phyloP scores from a whole-genome alignment of 1,139 yeast genomes.

The Magnusiomyces sp. region DNA sequence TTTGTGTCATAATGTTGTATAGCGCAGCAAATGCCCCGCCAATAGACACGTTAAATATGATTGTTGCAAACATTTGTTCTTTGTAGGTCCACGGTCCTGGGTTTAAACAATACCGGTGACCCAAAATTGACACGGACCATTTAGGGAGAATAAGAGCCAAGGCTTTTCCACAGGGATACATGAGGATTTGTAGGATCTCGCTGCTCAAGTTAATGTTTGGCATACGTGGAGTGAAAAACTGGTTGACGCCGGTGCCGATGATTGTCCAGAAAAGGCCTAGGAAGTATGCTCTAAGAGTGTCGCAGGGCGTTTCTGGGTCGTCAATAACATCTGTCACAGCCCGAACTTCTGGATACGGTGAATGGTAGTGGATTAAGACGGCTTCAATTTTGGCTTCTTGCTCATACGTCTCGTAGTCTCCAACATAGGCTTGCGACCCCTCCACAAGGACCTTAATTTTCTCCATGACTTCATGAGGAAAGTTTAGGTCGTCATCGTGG shows the following conservation, averaged over 20 bases:
- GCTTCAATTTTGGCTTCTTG: constrained; percentile 38
- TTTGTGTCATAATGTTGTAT: constrained; percentile 36
- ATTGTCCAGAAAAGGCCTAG: constrained; percentile 49
- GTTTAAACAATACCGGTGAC: constrained; percentile 36
- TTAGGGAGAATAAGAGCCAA: constrained; percentile 36
- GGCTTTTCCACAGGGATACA: constrained; percentile 45
- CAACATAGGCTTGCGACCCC: constrained; percentile 18
- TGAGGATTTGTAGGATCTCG: constrained; percentile 45
- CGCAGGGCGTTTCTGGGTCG: constrained; percentile 36
- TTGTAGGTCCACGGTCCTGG: constrained; percentile 60
- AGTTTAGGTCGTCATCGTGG: constrained; percentile 44
- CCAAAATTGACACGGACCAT: constrained; percentile 37
- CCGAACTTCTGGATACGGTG: constrained; percentile 45
- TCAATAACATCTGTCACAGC: constrained; percentile 41
- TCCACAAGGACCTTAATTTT: constrained; percentile 25
- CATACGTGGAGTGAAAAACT: constrained; percentile 46
- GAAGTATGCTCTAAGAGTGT: constrained; percentile 46
- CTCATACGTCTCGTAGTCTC: constrained; percentile 10
- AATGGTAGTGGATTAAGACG: constrained; percentile 35
- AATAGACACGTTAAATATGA: constrained; percentile 19
- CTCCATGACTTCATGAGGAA: constrained; percentile 35
- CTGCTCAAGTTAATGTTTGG: constrained; percentile 41
- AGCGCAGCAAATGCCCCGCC: constrained; percentile 30
- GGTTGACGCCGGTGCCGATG: constrained; percentile 50
- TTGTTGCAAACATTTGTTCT: constrained; percentile 56